Evolutionary conservation across 129 eudicot species (phyloP).

Genomic region (Dittrichia graveolens): DNA sequence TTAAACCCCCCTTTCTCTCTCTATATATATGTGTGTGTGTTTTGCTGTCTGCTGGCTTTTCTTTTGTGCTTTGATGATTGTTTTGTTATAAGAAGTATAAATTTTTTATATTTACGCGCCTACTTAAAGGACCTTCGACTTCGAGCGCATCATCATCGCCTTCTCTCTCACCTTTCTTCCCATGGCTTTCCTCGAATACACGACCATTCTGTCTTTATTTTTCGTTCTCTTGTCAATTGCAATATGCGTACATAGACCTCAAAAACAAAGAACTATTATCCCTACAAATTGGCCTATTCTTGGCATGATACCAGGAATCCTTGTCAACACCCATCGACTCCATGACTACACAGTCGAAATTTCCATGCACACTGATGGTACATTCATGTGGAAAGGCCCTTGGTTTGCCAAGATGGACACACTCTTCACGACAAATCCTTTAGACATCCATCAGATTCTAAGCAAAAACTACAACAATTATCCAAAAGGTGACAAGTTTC

Average conservation of each 20-base stretch:
- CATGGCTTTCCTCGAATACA: neutral
- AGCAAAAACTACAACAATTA: constrained; percentile 39
- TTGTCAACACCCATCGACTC: constrained; percentile 30
- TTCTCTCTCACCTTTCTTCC: neutral
- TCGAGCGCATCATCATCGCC: neutral
- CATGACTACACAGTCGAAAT: constrained; percentile 32
- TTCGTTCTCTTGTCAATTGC: neutral
- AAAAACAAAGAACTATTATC: neutral
- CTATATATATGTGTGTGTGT: too few relatives aligned
- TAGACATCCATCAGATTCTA: constrained; percentile 41
- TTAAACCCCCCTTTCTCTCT: too few relatives aligned
- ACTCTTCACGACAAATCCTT: constrained; percentile 40
- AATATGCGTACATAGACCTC: neutral
- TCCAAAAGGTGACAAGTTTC: constrained; percentile 37
- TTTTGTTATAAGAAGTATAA: too few relatives aligned
- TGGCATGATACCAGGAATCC: constrained; percentile 34
- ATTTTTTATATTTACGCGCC: too few relatives aligned
- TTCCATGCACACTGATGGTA: constrained; percentile 5
- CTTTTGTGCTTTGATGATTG: too few relatives aligned
- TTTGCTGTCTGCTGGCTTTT: too few relatives aligned
- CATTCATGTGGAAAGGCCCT: constrained; percentile 40
- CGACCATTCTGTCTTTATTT: neutral
- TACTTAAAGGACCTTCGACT: too few relatives aligned
- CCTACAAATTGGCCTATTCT: constrained; percentile 5
- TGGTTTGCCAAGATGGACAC: constrained; percentile 39